Percentiles rank a stretch among this genome's conserved stretches.
Conservation (phyloP, 31 red algal species). For the Asparagopsis taxiformis region DNA sequence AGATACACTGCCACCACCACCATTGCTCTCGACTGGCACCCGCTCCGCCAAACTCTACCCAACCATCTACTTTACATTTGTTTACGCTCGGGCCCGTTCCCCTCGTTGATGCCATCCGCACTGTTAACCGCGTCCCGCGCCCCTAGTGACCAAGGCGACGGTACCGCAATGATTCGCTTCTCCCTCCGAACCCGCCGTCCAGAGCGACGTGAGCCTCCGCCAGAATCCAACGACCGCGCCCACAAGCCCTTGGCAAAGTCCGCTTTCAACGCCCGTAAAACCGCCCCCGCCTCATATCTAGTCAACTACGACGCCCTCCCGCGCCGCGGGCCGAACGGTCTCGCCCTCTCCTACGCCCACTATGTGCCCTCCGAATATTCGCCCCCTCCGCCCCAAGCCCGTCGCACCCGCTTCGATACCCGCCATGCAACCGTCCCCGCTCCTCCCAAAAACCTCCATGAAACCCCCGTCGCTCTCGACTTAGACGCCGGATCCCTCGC, state of each 20-base stretch:
- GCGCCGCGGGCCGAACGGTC: slow-evolving; percentile 4
- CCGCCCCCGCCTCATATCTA: slow-evolving; percentile 15
- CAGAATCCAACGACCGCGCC: neutral
- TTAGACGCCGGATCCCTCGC: no score
- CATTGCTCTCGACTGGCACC: slow-evolving; percentile 37
- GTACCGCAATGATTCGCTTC: neutral
- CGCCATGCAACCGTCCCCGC: no score
- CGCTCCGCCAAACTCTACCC: neutral
- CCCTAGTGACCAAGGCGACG: no score
- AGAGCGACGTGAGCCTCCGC: neutral
- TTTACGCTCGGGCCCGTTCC: no score
- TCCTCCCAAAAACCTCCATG: no score
- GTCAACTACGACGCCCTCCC: slow-evolving; percentile 32
- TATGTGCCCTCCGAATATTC: slow-evolving; percentile 30
- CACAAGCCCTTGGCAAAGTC: neutral
- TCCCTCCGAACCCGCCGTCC: neutral
- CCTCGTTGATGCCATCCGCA: no score
- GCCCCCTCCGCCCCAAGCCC: slow-evolving; percentile 5
- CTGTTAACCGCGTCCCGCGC: no score
- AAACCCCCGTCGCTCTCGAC: no score
- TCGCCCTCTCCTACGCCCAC: slow-evolving; percentile 14
- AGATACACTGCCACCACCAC: neutral
- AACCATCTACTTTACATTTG: no score
- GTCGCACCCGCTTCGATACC: slow-evolving; percentile 1
- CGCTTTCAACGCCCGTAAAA: neutral